Base-by-base conservation (phyloP, 2,329 filamentous ascomycete species). In the Paecilomyces niveus region DNA sequence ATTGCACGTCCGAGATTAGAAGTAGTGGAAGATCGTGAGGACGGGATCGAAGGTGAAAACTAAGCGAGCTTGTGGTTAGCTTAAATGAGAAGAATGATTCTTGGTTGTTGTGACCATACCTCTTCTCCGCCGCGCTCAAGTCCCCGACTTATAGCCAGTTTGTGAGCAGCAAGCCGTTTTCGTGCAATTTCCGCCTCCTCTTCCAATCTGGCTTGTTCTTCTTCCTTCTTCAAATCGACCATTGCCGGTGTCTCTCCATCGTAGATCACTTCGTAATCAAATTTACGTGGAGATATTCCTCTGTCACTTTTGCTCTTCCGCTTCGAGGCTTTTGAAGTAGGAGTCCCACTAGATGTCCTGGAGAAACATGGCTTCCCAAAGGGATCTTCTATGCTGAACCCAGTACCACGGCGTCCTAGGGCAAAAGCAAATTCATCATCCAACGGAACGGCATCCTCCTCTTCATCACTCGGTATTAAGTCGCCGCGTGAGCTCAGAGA, bases 361-460 rank as follows among this genome's bases (percentile, higher is more conserved):
- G 69, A 67, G 49, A 71, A 72, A 26, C 68, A 69, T 8, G 76
- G 85, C 62, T 83, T 88, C 53, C 88, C 92, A 64, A 87, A 87
- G 53, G 83, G 82, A 67, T 91, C 89, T 58, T 94, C 91, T 15
- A 78, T 78, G 50, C 77, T 78, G 31, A 78, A 71, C 3, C 76
- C 76, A 1, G 82, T 85, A n/a, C 82, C 83, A 63, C 88, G 85
- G 56, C 89, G 84, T 60, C 92, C 87, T 61, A 97, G 80, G 2
- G 87, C 85, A 71, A 96, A 87, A 2, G 92, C 90, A 66, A 97
- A 95, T 68, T 97, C 92, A 69, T 97, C 93, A 66, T 93, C 90
- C 18, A 97, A 77, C 11, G 92, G 90, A n/a, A 96, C 85, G 0
- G 93, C 93, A 74, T 97, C 93, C 71, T 96, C 92, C 62, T 95